Base-by-base conservation (phyloP, 352 stramenopile species). In the Sclerospora graminicola region DNA sequence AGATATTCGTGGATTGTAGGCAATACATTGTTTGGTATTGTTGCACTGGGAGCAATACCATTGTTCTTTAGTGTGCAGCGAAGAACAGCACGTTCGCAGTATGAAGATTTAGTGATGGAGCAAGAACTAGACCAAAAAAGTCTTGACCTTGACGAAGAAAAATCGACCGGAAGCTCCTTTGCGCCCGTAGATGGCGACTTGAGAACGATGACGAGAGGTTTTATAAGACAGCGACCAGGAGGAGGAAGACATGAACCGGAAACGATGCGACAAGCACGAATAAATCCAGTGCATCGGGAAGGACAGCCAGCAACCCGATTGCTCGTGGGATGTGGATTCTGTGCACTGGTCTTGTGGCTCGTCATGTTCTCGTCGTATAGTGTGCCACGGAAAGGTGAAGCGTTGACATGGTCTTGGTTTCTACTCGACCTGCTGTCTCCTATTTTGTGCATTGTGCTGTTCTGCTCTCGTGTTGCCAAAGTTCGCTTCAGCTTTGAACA, bases 1-100 rank as follows among this genome's bases (percentile, higher is more conserved):
- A 56, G 54, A 6, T 62, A 66, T 29, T 77, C 74, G 40, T 91
- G 80, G 80, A 74, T 89, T 41, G 59, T 84, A 4, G 80, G 73
- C 32, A 89, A 89, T 45, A 87, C 76, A 13, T 49, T 89, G 8
- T 92, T 89, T 56, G 80, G 80, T 3, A 63, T 82, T 38, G 55
- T 87, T 31, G 68, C 69, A 18, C 28, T 89, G 7, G 60, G 70
- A 4, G 75, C 69, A 2, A 57, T 92, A 28, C 80, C 80, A 13
- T 59, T 79, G 7, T 87, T 82, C 48, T 89, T 89, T 47, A 71
- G 63, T 38, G 49, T 68, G 29, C 80, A 89, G 46, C 58, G 45
- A 4, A 66, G 76, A 14, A 54, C 70, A 2, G 60, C 63, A 4
- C 51, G 69, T 8, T 78, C 81, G 1, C 60, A 71, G n/a, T 69